phyloP scores from a whole-genome alignment of 169 alveolate species.

The Ichthyophthirius multifiliis region DNA sequence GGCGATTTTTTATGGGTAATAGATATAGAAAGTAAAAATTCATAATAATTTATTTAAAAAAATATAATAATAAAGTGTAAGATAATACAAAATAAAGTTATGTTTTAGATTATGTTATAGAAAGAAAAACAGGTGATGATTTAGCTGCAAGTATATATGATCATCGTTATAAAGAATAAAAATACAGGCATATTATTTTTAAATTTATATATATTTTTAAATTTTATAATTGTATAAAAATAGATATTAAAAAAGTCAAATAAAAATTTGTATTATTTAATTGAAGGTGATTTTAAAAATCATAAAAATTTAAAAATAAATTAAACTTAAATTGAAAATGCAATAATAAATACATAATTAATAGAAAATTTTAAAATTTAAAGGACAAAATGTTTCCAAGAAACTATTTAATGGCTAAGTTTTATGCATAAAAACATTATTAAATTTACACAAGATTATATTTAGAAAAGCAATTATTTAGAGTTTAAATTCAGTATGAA shows the following conservation, averaged over 20 bases:
- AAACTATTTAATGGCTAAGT: not conserved
- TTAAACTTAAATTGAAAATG: not conserved
- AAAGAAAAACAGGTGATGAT: slow-evolving; percentile 7
- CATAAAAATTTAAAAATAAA: not conserved
- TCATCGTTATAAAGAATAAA: not conserved
- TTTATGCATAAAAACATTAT: not conserved
- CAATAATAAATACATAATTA: not conserved
- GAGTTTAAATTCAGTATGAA: not conserved
- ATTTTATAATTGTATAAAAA: not conserved
- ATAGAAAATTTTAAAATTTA: not conserved
- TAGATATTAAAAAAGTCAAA: not conserved
- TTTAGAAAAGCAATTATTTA: not conserved
- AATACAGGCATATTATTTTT: not conserved
- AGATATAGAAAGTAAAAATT: not conserved
- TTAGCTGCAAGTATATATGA: slow-evolving; percentile 2
- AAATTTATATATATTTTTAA: not conserved
- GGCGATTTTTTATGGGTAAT: slow-evolving; percentile 4
- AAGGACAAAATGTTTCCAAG: not conserved
- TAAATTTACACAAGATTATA: not conserved
- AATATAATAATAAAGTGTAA: not conserved
- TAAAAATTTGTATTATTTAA: not conserved
- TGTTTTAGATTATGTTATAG: slow-evolving; percentile 1
- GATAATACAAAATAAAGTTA: not conserved
- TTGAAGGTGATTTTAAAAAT: not conserved
- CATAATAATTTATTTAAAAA: not conserved